Conservation (phyloP, 2,329 filamentous ascomycete species). For the Hypoxylon sp. region DNA sequence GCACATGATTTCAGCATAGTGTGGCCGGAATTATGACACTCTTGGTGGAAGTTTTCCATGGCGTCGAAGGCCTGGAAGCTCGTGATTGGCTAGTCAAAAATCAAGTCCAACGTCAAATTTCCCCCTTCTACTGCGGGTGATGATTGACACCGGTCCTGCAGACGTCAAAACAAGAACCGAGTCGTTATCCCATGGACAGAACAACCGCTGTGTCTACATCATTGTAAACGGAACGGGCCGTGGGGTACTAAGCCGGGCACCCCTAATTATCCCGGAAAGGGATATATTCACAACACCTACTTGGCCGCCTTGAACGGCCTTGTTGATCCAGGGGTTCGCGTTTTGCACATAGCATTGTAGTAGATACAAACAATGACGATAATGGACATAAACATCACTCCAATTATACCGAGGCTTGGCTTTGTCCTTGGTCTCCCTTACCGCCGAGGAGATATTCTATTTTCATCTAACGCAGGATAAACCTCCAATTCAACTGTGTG, state of each 20-base stretch:
- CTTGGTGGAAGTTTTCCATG: slow-evolving; percentile 32
- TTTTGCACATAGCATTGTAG: slow-evolving; percentile 28
- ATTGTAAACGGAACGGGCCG: slow-evolving; percentile 41
- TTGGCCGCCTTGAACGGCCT: slow-evolving; percentile 40
- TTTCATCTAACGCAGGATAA: slow-evolving; percentile 27
- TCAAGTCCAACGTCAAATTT: slow-evolving; percentile 38
- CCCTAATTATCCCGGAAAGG: slow-evolving; percentile 35
- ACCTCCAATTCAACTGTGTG: slow-evolving; percentile 25
- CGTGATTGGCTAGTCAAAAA: slow-evolving; percentile 37
- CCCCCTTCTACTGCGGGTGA: slow-evolving; percentile 9
- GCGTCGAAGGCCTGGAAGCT: slow-evolving; percentile 13
- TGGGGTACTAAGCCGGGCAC: slow-evolving; percentile 34
- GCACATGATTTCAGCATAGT: slow-evolving; percentile 50
- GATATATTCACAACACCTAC: slow-evolving; percentile 36
- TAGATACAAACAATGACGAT: slow-evolving; percentile 29
- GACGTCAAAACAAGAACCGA: slow-evolving; percentile 27
- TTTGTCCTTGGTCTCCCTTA: slow-evolving; percentile 28
- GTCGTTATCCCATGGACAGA: slow-evolving; percentile 17
- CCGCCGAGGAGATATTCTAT: slow-evolving; percentile 17
- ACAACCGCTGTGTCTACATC: slow-evolving; percentile 30
- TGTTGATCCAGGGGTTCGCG: slow-evolving; percentile 39
- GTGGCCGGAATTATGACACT: slow-evolving; percentile 43
- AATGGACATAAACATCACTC: slow-evolving; percentile 35
- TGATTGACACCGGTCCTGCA: slow-evolving; percentile 32
- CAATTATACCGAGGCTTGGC: slow-evolving; percentile 19